Evolutionary conservation across 2,329 filamentous ascomycete genomes (phyloP).

Genomic region (Apiospora aurea): DNA sequence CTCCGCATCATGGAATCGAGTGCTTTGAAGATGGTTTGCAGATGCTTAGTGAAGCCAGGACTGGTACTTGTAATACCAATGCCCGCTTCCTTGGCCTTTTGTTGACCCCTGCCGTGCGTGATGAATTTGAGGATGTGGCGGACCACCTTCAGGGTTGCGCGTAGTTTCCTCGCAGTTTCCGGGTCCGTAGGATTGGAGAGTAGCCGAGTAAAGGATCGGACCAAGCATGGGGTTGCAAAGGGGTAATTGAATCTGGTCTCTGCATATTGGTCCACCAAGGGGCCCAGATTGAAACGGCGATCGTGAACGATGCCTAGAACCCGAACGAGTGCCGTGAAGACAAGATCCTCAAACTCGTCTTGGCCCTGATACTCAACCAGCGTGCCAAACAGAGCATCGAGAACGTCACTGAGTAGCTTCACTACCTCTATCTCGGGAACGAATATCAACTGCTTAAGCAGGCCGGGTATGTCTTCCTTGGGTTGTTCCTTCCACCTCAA

Average conservation of each 20-base stretch:
- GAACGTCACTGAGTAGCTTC: conserved; percentile 87
- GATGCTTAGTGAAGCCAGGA: conserved; percentile 78
- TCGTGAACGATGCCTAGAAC: conserved; percentile 95
- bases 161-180: conserved; percentile 81
- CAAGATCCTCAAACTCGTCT: conserved; percentile 89
- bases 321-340: conserved; percentile 88
- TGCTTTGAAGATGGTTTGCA: conserved; percentile 88
- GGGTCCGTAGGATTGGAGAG: conserved; percentile 84
- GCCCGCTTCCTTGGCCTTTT: conserved; percentile 85
- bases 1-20: conserved; percentile 91
- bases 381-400: conserved; percentile 90
- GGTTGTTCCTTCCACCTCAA: conserved; percentile 84
- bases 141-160: conserved; percentile 94
- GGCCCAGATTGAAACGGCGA: conserved; percentile 88
- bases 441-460: conserved; percentile 86
- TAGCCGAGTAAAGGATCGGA: conserved; percentile 85
- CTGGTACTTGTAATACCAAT: conserved; percentile 83
- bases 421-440: conserved; percentile 98
- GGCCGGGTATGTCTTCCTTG: conserved; percentile 72
- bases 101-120: conserved; percentile 84
- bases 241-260: conserved; percentile 91
- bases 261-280: conserved; percentile 90
- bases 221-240: conserved; percentile 86
- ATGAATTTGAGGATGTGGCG: conserved; percentile 94
- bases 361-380: conserved; percentile 90